Evolutionary conservation across 768 basidiomycete genomes (phyloP).

Genomic region (Bullera alba): DNA sequence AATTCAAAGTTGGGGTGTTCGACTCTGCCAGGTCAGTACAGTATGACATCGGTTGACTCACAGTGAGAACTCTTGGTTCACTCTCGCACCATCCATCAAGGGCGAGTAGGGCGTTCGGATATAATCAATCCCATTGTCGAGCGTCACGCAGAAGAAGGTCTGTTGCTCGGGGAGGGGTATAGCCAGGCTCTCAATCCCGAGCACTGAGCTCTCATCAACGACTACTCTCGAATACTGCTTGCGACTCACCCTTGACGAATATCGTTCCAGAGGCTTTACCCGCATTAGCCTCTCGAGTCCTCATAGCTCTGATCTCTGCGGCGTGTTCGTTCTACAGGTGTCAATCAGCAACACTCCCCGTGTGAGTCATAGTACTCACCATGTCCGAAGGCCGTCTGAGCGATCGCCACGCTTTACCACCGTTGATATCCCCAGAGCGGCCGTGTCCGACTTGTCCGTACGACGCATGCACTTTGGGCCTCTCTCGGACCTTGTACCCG

Average conservation of each 20-base stretch:
- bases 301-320: conserved; percentile 74
- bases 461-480: conserved; percentile 70
- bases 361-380: conserved; percentile 76
- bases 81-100: conserved; percentile 35
- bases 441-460: conserved; percentile 64
- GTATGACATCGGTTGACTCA: conserved; percentile 15
- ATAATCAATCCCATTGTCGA: conserved; percentile 95
- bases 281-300: conserved; percentile 55
- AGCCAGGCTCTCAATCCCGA: conserved; percentile 64
- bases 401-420: conserved; percentile 74
- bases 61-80: conserved; percentile 47
- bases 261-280: conserved; percentile 85
- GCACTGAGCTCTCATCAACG: conserved; percentile 53
- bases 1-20: conserved; percentile 87
- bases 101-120: conserved; percentile 65
- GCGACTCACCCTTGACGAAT: conserved; percentile 72
- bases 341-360: conserved; percentile 69
- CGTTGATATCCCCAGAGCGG: conserved; percentile 67
- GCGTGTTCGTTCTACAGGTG: conserved; percentile 88
- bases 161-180: conserved; percentile 71
- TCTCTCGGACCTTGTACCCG: conserved; percentile 73
- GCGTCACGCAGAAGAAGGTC: conserved; percentile 71
- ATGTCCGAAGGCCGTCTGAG: conserved; percentile 89
- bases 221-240: not conserved
- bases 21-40: conserved; percentile 19